phyloP scores from a whole-genome alignment of 2,329 filamentous ascomycete genomes.

The Alternaria gansuensis region DNA sequence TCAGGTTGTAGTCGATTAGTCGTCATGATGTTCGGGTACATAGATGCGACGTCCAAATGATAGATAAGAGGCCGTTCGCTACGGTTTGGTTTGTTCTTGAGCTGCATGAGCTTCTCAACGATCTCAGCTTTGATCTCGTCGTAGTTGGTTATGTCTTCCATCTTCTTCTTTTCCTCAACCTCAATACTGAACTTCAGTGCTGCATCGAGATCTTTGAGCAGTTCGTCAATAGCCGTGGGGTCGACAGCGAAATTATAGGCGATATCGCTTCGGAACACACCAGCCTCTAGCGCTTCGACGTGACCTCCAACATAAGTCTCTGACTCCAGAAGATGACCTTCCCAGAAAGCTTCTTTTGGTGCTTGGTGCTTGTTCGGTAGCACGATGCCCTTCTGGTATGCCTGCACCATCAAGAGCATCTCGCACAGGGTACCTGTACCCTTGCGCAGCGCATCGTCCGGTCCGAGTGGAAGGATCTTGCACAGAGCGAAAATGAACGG shows the following conservation, averaged over 20 bases:
- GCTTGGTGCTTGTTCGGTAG: slow-evolving; percentile 95
- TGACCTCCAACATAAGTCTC: slow-evolving; percentile 98
- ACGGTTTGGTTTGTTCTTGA: slow-evolving; percentile 85
- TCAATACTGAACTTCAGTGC: slow-evolving; percentile 81
- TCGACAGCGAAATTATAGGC: slow-evolving; percentile 95
- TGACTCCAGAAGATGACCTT: slow-evolving; percentile 93
- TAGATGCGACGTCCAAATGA: slow-evolving; percentile 97
- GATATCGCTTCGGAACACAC: slow-evolving; percentile 95
- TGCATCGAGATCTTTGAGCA: slow-evolving; percentile 84
- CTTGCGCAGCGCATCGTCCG: slow-evolving; percentile 92
- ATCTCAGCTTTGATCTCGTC: slow-evolving; percentile 81
- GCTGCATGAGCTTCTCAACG: slow-evolving; percentile 69
- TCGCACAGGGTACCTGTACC: slow-evolving; percentile 98
- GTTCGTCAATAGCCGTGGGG: slow-evolving; percentile 84
- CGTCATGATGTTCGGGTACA: slow-evolving; percentile 99
- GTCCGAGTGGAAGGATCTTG: slow-evolving; percentile 91
- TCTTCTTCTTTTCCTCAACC: slow-evolving; percentile 62
- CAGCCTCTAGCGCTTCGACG: slow-evolving; percentile 98
- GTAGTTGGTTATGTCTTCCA: slow-evolving; percentile 62
- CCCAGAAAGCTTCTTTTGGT: slow-evolving; percentile 92
- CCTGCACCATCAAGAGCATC: slow-evolving; percentile 99
- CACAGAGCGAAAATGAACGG: slow-evolving; percentile 99
- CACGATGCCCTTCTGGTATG: slow-evolving; percentile 89
- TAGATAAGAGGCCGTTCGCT: slow-evolving; percentile 91
- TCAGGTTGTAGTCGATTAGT: slow-evolving; percentile 97